A percentile compares a stretch with the other conserved stretches of the same genome.
These are phyloP conservation scores for Curvularia lunata DNA, from an alignment of 2,329 filamentous ascomycete species.

Conservation along the genomic window DNA sequence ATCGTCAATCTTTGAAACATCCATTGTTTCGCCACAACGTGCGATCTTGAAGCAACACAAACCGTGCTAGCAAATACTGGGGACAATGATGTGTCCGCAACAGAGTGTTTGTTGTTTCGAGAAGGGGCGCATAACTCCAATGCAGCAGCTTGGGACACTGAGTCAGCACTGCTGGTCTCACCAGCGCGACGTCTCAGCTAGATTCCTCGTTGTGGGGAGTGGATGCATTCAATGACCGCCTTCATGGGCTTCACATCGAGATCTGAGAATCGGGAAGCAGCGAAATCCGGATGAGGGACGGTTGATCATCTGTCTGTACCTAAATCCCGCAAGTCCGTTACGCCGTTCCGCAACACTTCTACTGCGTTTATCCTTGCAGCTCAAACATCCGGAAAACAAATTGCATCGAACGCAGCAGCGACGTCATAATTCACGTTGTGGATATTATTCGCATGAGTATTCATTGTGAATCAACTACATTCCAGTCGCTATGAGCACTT, in stretches of 20 bases:
- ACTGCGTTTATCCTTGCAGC: slow-evolving; percentile 15
- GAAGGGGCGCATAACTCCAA: background rate
- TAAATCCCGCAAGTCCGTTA: background rate
- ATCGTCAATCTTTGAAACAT: slow-evolving; percentile 2
- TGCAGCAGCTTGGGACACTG: background rate
- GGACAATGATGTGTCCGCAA: background rate
- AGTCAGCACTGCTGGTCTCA: slow-evolving; percentile 2
- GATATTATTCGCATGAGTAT: background rate
- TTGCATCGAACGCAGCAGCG: background rate
- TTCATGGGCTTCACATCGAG: slow-evolving; percentile 2
- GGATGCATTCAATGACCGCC: slow-evolving; percentile 2
- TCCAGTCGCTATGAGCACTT: background rate
- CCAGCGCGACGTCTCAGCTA: slow-evolving; percentile 3
- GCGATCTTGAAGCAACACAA: background rate
- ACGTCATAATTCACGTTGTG: slow-evolving; percentile 8
- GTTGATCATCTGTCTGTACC: background rate
- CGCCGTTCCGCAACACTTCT: slow-evolving; percentile 6
- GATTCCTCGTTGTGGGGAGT: background rate
- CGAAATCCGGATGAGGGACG: background rate
- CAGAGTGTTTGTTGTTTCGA: background rate
- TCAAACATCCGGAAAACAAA: background rate
- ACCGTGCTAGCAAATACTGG: background rate
- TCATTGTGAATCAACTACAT: background rate
- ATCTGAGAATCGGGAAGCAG: background rate
- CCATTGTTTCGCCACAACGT: slow-evolving; percentile 1